phyloP scores from a whole-genome alignment of 2,329 filamentous ascomycete species.

The Claviceps paspali region DNA sequence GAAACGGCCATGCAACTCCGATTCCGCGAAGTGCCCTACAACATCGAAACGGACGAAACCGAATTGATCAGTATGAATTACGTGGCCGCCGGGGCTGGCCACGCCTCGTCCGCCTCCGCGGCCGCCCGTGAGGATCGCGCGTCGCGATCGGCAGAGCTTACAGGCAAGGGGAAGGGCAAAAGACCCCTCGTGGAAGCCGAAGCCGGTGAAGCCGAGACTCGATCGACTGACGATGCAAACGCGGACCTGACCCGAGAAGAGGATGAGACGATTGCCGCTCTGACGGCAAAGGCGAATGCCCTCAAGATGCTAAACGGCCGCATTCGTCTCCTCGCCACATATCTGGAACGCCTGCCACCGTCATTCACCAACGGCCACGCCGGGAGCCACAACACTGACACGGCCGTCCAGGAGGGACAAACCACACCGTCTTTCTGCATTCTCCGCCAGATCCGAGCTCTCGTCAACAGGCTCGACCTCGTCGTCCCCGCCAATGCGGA shows the following conservation, averaged over 20 bases:
- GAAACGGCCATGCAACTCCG: slow-evolving; percentile 43
- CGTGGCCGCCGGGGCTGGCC: slow-evolving; percentile 70
- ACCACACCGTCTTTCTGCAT: slow-evolving; percentile 49
- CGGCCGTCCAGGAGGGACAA: slow-evolving; percentile 17
- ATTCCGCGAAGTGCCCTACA: slow-evolving; percentile 74
- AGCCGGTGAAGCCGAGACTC: slow-evolving; percentile 11
- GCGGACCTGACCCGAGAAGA: slow-evolving; percentile 39
- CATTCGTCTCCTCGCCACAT: slow-evolving; percentile 57
- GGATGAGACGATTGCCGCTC: slow-evolving; percentile 44
- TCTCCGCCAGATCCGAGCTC: slow-evolving; percentile 74
- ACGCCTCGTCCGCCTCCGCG: slow-evolving; percentile 36
- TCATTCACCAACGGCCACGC: slow-evolving; percentile 43
- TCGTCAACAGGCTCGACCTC: slow-evolving; percentile 70
- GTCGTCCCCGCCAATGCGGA: slow-evolving; percentile 55
- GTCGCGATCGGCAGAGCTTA: slow-evolving; percentile 27
- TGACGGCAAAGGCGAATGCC: slow-evolving; percentile 82
- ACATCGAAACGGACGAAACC: slow-evolving; percentile 83
- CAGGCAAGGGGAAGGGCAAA: slow-evolving; percentile 34
- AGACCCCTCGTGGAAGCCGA: slow-evolving; percentile 22
- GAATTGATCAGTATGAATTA: slow-evolving; percentile 98
- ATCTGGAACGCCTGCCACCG: slow-evolving; percentile 57
- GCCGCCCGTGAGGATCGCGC: slow-evolving; percentile 26
- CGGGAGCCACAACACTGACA: slow-evolving; percentile 28
- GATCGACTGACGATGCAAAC: slow-evolving; percentile 18
- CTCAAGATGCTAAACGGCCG: slow-evolving; percentile 82